Conservation (phyloP, 495 filamentous ascomycete genomes). For the Annulohypoxylon maeteangense region DNA sequence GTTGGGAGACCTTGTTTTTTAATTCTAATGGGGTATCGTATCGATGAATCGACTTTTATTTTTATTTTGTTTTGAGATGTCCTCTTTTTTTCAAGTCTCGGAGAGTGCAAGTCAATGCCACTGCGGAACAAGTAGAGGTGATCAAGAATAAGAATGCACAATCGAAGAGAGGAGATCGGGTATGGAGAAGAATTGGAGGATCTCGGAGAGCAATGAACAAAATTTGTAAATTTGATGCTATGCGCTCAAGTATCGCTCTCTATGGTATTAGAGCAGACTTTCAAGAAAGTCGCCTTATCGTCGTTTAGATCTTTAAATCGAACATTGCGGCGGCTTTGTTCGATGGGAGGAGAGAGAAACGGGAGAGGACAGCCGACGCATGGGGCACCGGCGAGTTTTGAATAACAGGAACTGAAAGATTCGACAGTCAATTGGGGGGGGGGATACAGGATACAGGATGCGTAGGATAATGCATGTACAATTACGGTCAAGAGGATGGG, state of each 20-base stretch:
- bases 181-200: conserved; percentile 8
- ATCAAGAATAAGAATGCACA: conserved; percentile 30
- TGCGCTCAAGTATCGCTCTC: conserved; percentile 29
- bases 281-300: conserved; percentile 55
- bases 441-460: conserved; percentile 2
- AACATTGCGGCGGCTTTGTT: conserved; percentile 59
- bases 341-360: conserved; percentile 54
- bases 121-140: conserved; percentile 48
- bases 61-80: background rate
- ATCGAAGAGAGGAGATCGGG: conserved; percentile 38
- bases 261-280: conserved; percentile 57
- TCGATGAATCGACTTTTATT: conserved; percentile 11
- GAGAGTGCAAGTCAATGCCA: conserved; percentile 61
- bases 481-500: conserved; percentile 24
- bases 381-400: conserved; percentile 60
- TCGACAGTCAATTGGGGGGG: conserved; percentile 22
- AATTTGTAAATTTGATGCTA: conserved; percentile 13
- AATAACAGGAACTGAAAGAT: conserved; percentile 41
- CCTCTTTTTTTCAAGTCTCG: conserved; percentile 52
- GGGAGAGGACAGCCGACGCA: conserved; percentile 47
- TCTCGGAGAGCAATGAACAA: conserved; percentile 3
- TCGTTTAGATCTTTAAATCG: conserved; percentile 59
- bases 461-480: conserved; percentile 9
- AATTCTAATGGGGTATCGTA: conserved; percentile 2
- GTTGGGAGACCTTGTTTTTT: conserved; percentile 20